Evolutionary conservation across 2,329 filamentous ascomycete species (phyloP), one percentile per base, ranked within the genome.

Genomic region (Botryotinia narcissicola): DNA sequence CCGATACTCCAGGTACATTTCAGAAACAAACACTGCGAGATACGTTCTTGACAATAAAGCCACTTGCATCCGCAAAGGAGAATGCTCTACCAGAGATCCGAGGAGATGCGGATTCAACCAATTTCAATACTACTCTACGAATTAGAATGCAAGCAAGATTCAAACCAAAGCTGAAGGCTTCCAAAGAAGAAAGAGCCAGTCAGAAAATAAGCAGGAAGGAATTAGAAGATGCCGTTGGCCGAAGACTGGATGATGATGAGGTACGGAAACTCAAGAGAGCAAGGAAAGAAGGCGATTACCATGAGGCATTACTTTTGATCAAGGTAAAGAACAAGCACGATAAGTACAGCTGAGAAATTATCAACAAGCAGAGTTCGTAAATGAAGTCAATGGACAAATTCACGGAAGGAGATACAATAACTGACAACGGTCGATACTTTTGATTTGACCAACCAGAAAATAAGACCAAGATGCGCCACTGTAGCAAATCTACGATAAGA

Each of bases 141-240:
- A 89, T 98, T 78, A 92, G 95, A 71, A 98, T 98, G 95, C 95
- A 98, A 84, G 94, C 95, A 35, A 87, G 93, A 69, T 98, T 97
- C 85, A 98, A 98, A 85, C 95, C 95, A 14, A 88, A 88, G 75
- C 83, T 96, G 63, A 93, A 92, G 82, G 91, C 91, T 16, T 89
- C 87, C 0, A 97, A 95, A 83, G 94, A 95, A 81, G 92, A 93
- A 76, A 96, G 92, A 84, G 92, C 93, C 0, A 87, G 88, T 77
- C 91, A 95, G 78, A 97, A 95, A 85, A 93, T 99, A 73, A 95
- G 91, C 79, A 87, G 93, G 75, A 91, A 91, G 79, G 94, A 98
- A 83, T 84, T 98, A 64, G 95, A 98, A 83, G 90, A 90, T 63
- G 90, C 92, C 4, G 93, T 92, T 0, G 95, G 95, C 1, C 84